Evolutionary conservation across 345 rosid genomes (phyloP).

Genomic region (Mangifera indica): DNA sequence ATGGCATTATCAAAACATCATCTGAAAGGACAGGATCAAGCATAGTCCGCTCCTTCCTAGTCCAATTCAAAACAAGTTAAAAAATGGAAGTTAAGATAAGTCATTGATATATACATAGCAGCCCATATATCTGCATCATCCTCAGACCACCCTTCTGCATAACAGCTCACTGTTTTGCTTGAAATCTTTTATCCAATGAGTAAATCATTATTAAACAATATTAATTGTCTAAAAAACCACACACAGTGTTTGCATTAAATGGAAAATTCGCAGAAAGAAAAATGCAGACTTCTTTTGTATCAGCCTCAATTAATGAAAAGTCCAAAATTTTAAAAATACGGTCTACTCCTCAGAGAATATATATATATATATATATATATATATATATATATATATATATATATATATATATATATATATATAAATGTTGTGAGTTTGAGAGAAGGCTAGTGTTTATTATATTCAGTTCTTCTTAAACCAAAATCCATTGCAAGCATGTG

Average conservation of each 20-base stretch:
- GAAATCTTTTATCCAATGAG: not conserved
- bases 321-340: too few relatives aligned
- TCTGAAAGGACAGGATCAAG: constrained; percentile 63
- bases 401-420: too few relatives aligned
- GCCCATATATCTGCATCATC: constrained; percentile 5
- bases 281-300: too few relatives aligned
- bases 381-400: too few relatives aligned
- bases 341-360: too few relatives aligned
- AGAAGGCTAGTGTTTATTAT: not conserved
- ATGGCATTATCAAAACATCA: constrained; percentile 65
- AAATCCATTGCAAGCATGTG: not conserved
- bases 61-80: constrained; percentile 4
- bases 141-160: not conserved
- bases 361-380: too few relatives aligned
- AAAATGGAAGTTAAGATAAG: not conserved
- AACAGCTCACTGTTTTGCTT: not conserved
- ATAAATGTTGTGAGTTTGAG: too few relatives aligned
- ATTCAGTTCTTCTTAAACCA: not conserved
- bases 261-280: too few relatives aligned
- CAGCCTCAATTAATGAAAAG: too few relatives aligned
- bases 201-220: not conserved
- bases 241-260: too few relatives aligned
- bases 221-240: too few relatives aligned
- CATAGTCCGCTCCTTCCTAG: constrained; percentile 77
- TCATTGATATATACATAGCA: not conserved